Percentiles rank a stretch among this genome's conserved stretches.
phyloP scores from a whole-genome alignment of 108 stramenopile species.

The Pinguiococcus pyrenoidosus region DNA sequence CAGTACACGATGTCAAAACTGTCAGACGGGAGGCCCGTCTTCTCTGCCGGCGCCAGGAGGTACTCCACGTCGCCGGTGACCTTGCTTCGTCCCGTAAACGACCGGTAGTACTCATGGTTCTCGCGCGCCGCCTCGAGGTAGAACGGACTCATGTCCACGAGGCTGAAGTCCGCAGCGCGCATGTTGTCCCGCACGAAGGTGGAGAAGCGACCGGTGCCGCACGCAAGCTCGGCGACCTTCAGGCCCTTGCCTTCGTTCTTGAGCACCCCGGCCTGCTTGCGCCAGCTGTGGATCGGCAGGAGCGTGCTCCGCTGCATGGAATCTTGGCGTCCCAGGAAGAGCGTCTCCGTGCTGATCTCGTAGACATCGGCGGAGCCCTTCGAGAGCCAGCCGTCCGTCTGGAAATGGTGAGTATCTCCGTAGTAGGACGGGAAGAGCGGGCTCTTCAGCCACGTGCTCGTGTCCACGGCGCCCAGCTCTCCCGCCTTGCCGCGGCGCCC shows the following conservation, averaged over 20 bases:
- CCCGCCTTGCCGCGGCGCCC: no score
- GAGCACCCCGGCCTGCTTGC: background rate
- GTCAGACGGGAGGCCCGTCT: no score
- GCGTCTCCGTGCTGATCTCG: slow-evolving; percentile 37
- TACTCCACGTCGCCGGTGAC: no score
- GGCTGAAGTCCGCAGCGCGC: no score
- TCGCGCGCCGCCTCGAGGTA: slow-evolving; percentile 35
- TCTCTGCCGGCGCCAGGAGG: no score
- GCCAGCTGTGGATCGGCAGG: slow-evolving; percentile 6
- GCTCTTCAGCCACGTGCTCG: no score
- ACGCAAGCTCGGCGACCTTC: slow-evolving; percentile 36
- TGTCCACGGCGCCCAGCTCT: no score
- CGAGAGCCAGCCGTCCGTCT: slow-evolving; percentile 41
- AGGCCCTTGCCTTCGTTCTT: background rate
- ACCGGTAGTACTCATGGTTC: slow-evolving; percentile 30
- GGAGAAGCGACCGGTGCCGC: slow-evolving; percentile 37
- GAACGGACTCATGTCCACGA: slow-evolving; percentile 31
- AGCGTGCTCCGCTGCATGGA: slow-evolving; percentile 32
- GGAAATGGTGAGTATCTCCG: slow-evolving; percentile 31
- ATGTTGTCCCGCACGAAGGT: slow-evolving; percentile 39
- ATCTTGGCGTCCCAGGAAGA: slow-evolving; percentile 46
- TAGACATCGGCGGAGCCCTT: slow-evolving; percentile 25
- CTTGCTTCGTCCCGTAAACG: no score
- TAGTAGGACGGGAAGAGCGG: slow-evolving; percentile 41
- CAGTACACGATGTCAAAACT: slow-evolving; percentile 42